Evolutionary conservation across 805 yeast species (phyloP), one percentile per base, ranked within the genome.

Genomic region (Limtongia smithiae): DNA sequence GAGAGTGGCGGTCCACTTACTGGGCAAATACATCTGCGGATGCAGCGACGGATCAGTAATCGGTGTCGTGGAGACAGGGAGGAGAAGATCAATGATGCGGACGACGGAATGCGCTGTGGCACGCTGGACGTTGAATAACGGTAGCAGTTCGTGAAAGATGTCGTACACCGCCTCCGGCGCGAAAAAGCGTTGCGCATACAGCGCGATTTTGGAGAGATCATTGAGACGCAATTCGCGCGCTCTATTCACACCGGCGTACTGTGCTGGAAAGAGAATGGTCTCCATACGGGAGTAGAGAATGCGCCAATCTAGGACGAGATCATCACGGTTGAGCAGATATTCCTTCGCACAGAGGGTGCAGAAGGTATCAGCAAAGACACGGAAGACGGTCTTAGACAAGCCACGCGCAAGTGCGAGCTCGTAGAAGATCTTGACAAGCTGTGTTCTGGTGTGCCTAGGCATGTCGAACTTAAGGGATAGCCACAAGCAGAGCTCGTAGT

Each of bases 401-500:
- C 87, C 76, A 15, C 44, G 51, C 1, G 83, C 78, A 24, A 89
- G 68, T 33, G 86, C 74, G 22, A 93, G 71, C 15, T 84, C 78
- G 61, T 80, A 89, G 63, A 79, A 90, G 1, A 86, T 85, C 47
- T 72, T 71, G 0, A 87, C 80, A 36, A 91, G 71, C 1, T 78
- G 69, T 20, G 80, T 73, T 46, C 89, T 75, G 40, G 82, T 66
- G 1, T 72, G 57, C 11, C 87, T 59, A 0, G 98, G 97, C 70
- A 91, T 74, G 44, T 83, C 84, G 60, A 84, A 80, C 60, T 86
- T 85, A 80, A 84, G 82, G 59, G 77, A 78, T 46, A 88, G 65
- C 78, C 96, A 83, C 35, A 83, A 82, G 43, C 79, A 76, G 54
- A 91, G 73, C 64, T 89, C 97, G 46, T 83, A 81, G 0, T 96